These are phyloP conservation scores for Acacia pycnantha DNA, from an alignment of 331 rosid genomes.

Conservation along the genomic window DNA sequence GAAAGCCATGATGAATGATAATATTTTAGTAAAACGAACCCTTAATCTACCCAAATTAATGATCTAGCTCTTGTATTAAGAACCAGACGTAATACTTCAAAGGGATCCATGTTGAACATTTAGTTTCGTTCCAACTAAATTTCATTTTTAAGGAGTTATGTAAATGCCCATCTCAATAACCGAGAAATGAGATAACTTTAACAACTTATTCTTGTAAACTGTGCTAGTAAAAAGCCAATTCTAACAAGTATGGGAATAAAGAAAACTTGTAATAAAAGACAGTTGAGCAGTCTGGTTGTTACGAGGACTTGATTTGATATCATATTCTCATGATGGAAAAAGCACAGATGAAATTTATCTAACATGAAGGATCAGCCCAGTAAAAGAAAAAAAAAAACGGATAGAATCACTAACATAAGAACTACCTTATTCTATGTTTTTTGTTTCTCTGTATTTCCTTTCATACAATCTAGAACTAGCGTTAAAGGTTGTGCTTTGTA, in stretches of 20 bases:
- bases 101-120: slow-evolving; percentile 1
- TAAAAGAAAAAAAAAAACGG: slow-evolving; percentile 2
- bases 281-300: neutral
- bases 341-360: neutral
- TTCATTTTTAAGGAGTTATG: neutral
- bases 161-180: neutral
- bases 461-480: neutral
- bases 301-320: neutral
- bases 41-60: no score
- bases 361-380: slow-evolving; percentile 4
- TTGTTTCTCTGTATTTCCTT: neutral
- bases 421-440: neutral
- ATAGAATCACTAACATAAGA: neutral
- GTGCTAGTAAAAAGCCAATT: neutral
- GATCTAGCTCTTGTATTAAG: no score
- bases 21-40: no score
- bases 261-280: neutral
- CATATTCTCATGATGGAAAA: neutral
- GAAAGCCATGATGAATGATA: no score
- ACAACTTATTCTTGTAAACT: neutral
- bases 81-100: neutral
- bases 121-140: slow-evolving; percentile 1
- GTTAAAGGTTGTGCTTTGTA: neutral
- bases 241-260: neutral
- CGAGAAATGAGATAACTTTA: neutral